Percentiles rank a stretch among this genome's conserved stretches.
Conservation (phyloP, 805 yeast genomes). For the Kurtzmaniella cleridarum region DNA sequence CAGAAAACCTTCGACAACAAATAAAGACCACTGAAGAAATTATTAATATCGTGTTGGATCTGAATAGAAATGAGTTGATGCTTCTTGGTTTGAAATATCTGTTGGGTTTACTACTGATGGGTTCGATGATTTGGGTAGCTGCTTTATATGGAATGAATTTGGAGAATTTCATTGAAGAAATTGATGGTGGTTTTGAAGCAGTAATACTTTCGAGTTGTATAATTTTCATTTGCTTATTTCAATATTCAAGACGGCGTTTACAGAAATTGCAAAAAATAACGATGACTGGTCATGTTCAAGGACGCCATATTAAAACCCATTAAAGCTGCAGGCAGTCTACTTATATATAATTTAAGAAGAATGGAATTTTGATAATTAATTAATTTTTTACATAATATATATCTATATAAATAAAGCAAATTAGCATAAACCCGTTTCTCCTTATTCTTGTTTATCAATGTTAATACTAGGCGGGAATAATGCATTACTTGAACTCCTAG, state of each 20-base stretch:
- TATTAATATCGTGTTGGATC: conserved; percentile 85
- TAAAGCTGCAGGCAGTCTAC: background rate
- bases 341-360: too few species aligned
- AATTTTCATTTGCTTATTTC: conserved; percentile 41
- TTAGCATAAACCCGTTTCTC: background rate
- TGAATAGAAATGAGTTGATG: conserved; percentile 92
- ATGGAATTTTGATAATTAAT: too few species aligned
- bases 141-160: conserved; percentile 95
- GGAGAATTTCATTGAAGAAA: conserved; percentile 85
- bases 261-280: conserved; percentile 69
- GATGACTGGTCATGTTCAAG: conserved; percentile 38
- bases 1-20: conserved; percentile 71
- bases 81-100: conserved; percentile 77
- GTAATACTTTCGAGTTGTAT: conserved; percentile 44
- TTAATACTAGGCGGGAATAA: conserved; percentile 21
- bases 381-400: background rate
- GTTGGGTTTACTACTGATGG: conserved; percentile 76
- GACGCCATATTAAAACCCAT: too few species aligned
- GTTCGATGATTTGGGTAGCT: conserved; percentile 74
- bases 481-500: conserved; percentile 16
- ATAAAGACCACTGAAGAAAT: conserved; percentile 93
- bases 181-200: conserved; percentile 59
- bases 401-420: too few species aligned
- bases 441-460: conserved; percentile 22
- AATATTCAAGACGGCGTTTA: conserved; percentile 51